phyloP scores from a whole-genome alignment of 2,329 filamentous ascomycete species.

The Sphaerulina musiva region DNA sequence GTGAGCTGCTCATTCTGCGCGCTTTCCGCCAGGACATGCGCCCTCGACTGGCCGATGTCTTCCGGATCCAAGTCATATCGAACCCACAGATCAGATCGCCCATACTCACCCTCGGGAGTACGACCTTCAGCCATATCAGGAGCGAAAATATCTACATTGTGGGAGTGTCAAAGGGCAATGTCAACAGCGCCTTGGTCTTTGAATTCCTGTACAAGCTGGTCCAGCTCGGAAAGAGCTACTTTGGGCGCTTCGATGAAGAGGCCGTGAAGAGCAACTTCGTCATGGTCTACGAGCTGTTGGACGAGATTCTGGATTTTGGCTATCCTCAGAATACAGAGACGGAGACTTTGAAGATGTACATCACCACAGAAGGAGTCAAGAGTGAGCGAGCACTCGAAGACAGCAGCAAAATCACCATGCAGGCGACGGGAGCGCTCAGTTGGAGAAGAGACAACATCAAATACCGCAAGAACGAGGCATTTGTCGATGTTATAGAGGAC shows the following conservation, averaged over 20 bases:
- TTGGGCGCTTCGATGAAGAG: constrained; percentile 98
- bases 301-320: constrained; percentile 98
- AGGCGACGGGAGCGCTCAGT: constrained; percentile 91
- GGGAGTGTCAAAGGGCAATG: constrained; percentile 96
- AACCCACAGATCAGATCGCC: constrained; percentile 96
- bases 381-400: constrained; percentile 77
- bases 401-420: constrained; percentile 97
- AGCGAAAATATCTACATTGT: constrained; percentile 99
- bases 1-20: constrained; percentile 98
- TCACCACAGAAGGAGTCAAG: constrained; percentile 97
- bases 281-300: constrained; percentile 90
- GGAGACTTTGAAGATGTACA: constrained; percentile 99
- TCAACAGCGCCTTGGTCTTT: constrained; percentile 95
- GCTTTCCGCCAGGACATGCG: constrained; percentile 98
- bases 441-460: constrained; percentile 98
- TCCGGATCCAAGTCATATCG: constrained; percentile 96
- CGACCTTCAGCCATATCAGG: constrained; percentile 98
- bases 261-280: constrained; percentile 99
- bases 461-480: constrained; percentile 98
- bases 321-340: constrained; percentile 99
- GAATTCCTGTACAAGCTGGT: constrained; percentile 95
- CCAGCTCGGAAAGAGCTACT: constrained; percentile 86
- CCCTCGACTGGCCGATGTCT: constrained; percentile 94
- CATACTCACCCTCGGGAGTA: constrained; percentile 93
- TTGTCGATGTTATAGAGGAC: constrained; percentile 98